Base-by-base conservation (phyloP, 805 yeast genomes). In the Saturnispora dispora region DNA sequence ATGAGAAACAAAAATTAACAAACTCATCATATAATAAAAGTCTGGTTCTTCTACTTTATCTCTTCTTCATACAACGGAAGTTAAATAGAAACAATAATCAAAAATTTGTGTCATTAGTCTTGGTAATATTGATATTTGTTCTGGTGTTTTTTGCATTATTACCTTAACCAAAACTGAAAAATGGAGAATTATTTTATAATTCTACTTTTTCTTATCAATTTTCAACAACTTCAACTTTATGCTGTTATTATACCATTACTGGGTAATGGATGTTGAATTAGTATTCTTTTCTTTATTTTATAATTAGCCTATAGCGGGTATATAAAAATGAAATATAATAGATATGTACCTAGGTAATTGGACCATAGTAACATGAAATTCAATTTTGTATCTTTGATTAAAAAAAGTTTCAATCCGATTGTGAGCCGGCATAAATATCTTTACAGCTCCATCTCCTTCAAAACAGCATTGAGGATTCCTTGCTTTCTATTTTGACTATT, bases 401-500 rank as follows among this genome's bases (percentile, higher is more conserved):
- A 25, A 25, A 25, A 25, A 5, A 25, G 28, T 25, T 25, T 7
- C 8, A 7, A 25, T 25, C 8, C 28, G 8, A 25, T 25, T 25
- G 9, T 25, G 28, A 25, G 28, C 9, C 6, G 28, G 6, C 8
- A 5, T 25, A 3, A 20, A 23, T 33, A 7, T 13, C 10, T 44
- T 11, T 33, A 18, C 35, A 18, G 15, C 3, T 51, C 39, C 36
- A 46, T 32, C 40, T 51, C 53, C 7, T 44, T 13, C 17, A 42
- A 23, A 5, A 46, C 25, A 8, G 50, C 27, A 22, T n/a, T 32
- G 9, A 28, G 20, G 27, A 25, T 42, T n/a, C 44, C 48, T 49
- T 53, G 54, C 46, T 51, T 40, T 10, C 47, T 41, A 18, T 49
- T 25, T 36, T 32, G 44, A 41, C 27, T 28, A 45, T 43, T n/a